Evolutionary conservation across 768 basidiomycete genomes (phyloP).

Genomic region (Tricholoma terreum): DNA sequence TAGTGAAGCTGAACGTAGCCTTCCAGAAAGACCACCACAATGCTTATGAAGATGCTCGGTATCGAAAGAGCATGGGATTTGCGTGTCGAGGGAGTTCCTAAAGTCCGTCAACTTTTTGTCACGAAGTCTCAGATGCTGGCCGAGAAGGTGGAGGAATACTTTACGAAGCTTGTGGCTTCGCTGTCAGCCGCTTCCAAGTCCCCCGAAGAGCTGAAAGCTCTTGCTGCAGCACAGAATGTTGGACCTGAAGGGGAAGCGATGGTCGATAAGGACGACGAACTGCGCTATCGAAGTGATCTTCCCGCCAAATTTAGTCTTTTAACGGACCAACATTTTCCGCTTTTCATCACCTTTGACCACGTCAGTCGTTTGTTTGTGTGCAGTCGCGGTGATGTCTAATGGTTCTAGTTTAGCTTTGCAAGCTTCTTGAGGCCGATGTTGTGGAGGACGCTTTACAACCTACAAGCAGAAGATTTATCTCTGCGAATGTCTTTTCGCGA

Average conservation of each 20-base stretch:
- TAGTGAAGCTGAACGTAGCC: neutral
- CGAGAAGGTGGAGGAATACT: slow-evolving; percentile 70
- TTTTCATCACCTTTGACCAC: slow-evolving; percentile 65
- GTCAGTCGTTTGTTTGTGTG: slow-evolving; percentile 30
- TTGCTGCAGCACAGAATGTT: slow-evolving; percentile 16
- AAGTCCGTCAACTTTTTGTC: slow-evolving; percentile 68
- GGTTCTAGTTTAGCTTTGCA: slow-evolving; percentile 37
- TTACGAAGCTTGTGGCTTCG: slow-evolving; percentile 46
- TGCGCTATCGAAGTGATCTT: slow-evolving; percentile 38
- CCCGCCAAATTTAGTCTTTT: slow-evolving; percentile 55
- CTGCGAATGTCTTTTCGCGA: slow-evolving; percentile 46
- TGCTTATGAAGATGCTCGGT: slow-evolving; percentile 73
- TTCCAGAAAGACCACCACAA: slow-evolving; percentile 69
- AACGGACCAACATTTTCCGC: slow-evolving; percentile 59
- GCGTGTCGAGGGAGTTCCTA: slow-evolving; percentile 31
- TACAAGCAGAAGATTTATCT: slow-evolving; percentile 26
- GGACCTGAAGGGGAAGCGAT: slow-evolving; percentile 22
- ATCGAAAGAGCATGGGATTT: slow-evolving; percentile 56
- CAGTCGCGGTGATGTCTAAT: neutral
- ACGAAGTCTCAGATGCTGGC: slow-evolving; percentile 68
- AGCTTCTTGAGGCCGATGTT: slow-evolving; percentile 48
- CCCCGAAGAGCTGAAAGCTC: slow-evolving; percentile 34
- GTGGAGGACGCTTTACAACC: slow-evolving; percentile 1
- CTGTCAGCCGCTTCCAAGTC: slow-evolving; percentile 34
- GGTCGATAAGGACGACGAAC: slow-evolving; percentile 42